Percentiles rank a stretch among this genome's conserved stretches.
Conservation (phyloP, 192 early-diverging fungal species). For the Piromyces finnis region DNA sequence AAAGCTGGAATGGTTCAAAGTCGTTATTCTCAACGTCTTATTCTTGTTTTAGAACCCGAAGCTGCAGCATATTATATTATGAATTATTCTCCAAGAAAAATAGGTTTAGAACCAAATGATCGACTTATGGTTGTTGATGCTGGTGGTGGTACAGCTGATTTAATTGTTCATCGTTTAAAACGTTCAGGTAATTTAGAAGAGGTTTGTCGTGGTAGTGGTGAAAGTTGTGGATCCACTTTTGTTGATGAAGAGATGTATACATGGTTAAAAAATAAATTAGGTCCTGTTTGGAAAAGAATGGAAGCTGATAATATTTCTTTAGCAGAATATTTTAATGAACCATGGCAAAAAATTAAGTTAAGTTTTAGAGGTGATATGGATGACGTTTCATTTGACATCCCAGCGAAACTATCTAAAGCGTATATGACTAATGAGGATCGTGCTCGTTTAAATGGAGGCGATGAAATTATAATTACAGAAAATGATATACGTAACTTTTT, state of each 20-base stretch:
- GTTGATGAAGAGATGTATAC: neutral
- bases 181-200: neutral
- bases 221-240: slow-evolving; percentile 1
- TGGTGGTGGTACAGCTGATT: neutral
- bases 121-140: slow-evolving; percentile 1
- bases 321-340: neutral
- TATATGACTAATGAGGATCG: neutral
- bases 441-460: neutral
- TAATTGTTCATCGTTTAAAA: neutral
- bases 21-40: neutral
- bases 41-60: neutral
- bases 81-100: neutral
- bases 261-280: neutral
- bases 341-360: neutral
- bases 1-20: neutral
- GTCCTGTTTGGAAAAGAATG: neutral
- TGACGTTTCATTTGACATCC: neutral
- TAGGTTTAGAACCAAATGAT: neutral
- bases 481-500: neutral
- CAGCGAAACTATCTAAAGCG: neutral
- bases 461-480: neutral
- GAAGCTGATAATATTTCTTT: neutral
- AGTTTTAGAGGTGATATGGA: neutral
- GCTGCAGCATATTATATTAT: neutral
- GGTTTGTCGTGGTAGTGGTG: neutral